Evolutionary conservation across 441 rosid genomes (phyloP), one percentile per base, ranked within the genome.

Genomic region (Populus hybrid): DNA sequence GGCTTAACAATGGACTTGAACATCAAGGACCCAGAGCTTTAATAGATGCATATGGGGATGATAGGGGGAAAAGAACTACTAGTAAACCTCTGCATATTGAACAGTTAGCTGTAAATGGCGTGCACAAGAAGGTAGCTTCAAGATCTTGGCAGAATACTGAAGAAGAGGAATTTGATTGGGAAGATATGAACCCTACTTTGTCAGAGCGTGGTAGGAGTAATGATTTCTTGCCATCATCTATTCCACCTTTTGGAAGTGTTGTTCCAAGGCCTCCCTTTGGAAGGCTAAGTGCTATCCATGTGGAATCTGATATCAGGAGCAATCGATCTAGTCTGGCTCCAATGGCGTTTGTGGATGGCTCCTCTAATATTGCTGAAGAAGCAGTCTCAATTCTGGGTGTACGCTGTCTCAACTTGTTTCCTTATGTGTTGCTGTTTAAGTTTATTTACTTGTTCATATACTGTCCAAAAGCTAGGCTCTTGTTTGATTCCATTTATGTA

Each of bases 131-230:
- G 82, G 82, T 82, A 78, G 87, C 85, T 80, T 28, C 92, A 57
- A 81, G 81, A 73, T 89, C 93, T 67, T 97, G 99, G 99, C 99
- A 95, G 90, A 95, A 90, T 85, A 92, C 95, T 69, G 99, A 96
- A 82, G 99, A 94, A 87, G 97, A 94, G 84, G 99, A 96, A 84
- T 96, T 93, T 85, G 92, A 96, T 81, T 96, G 99, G 99, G 97
- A 93, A 86, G 98, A 96, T 81, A 96, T 94, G 98, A 96, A 85
- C 86, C 97, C 97, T 76, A 88, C 97, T 34, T 86, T 91, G 79
- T 83, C 82, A 69, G 96, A 93, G 72, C 87, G 82, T 69, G 81
- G 85, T 81, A 83, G 91, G 87, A 82, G 80, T 73, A 89, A 81
- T 84, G 88, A 86, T 75, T 81, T 81, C 72, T 78, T 89, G 78